Evolutionary conservation across 192 early-diverging fungal genomes (phyloP), one percentile per base, ranked within the genome.

Genomic region (Pilobolus umbonatus): DNA sequence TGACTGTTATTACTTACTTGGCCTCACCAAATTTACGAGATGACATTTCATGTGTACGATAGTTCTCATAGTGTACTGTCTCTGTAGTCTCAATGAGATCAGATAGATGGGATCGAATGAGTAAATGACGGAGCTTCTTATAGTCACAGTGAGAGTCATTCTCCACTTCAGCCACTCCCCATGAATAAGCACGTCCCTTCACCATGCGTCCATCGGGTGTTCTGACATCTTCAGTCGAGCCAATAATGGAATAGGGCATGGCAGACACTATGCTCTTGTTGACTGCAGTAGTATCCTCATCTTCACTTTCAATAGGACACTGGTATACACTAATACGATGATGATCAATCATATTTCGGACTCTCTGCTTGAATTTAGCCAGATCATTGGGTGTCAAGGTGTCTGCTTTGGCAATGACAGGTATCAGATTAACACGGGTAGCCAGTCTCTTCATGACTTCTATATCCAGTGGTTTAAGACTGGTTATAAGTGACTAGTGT

Each of bases 221-320:
- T 46, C 86, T 84, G 10, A 98, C 87, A 35, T 83, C 81, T 58
- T 84, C 83, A 62, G 92, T 89, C 51, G 85, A 88, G 35, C 95
- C 95, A 61, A 98, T 87, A 62, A 98, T 77, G 8, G 94, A 93
- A 62, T 96, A 98, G n/a, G 95, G 95, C 59, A 98, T 91, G 73
- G 90, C 87, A 58, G 81, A 84, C 72, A 88, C 81, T 35, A 98
- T 91, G 57, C 85, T 81, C 72, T 87, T 79, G 76, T 89, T 89
- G 24, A 82, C 77, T 22, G 81, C 73, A 4, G 85, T 92, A 61
- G 85, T 85, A 26, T 81, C 67, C 51, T 90, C 90, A 52, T 92
- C 90, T 48, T 80, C 84, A 67, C 86, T 83, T 59, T 90, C 86
- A n/a, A 85, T 85, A 43, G 83, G 80, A 21, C 85, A 87, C 54